phyloP scores from a whole-genome alignment of 202 grass and related monocot species.

The Zoysia matrella region DNA sequence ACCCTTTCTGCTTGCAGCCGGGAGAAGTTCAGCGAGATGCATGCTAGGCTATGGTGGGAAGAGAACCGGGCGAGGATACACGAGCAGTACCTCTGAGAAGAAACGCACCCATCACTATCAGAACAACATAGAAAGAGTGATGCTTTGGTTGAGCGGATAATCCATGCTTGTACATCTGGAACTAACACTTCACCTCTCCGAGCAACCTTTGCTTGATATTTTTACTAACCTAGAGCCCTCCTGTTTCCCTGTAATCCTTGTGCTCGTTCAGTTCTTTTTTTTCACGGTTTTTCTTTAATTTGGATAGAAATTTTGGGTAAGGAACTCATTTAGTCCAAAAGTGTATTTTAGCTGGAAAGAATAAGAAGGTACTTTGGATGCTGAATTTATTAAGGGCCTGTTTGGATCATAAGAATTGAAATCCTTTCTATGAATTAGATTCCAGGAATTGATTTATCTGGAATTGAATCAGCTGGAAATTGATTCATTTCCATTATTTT shows the following conservation, averaged over 20 bases:
- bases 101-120: not conserved
- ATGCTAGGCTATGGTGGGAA: conserved; percentile 80
- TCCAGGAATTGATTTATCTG: too few species aligned
- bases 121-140: not conserved
- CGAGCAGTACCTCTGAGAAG: conserved; percentile 69
- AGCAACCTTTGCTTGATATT: conserved; percentile 1
- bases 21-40: conserved; percentile 72
- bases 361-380: not conserved
- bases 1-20: conserved; percentile 49
- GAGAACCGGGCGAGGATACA: conserved; percentile 76
- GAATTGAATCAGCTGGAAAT: too few species aligned
- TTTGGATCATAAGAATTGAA: too few species aligned
- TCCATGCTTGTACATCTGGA: conserved; percentile 50
- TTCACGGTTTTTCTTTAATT: conserved; percentile 5
- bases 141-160: conserved; percentile 2
- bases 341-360: conserved; percentile 25
- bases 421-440: too few species aligned
- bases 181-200: conserved; percentile 26
- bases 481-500: too few species aligned
- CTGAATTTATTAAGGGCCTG: too few species aligned
- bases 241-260: conserved; percentile 8
- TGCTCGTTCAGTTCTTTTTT: not conserved
- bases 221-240: conserved; percentile 32
- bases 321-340: not conserved
- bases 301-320: conserved; percentile 29